Evolutionary conservation across 164 flowering plant species (phyloP).

Genomic region (Pachysandra terminalis): DNA sequence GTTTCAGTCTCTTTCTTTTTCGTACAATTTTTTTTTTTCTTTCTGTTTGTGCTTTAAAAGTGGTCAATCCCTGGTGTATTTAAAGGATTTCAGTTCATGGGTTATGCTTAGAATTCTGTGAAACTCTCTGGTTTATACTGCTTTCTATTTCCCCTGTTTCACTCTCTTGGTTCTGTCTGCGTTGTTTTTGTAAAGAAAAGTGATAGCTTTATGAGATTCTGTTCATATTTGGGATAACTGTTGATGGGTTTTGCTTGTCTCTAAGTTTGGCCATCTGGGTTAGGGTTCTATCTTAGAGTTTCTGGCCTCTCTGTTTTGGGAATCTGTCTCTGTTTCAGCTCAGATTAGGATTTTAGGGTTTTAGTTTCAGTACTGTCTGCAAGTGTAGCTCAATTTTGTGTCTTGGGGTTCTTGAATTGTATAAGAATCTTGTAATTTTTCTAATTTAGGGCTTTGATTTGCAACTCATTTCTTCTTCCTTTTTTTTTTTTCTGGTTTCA

Average conservation of each 20-base stretch:
- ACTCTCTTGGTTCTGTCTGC: constrained; percentile 38
- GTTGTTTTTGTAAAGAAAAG: constrained; percentile 7
- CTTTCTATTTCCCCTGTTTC: constrained; percentile 24
- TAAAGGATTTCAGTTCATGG: background rate
- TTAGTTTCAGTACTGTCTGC: background rate
- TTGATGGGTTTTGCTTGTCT: constrained; percentile 19
- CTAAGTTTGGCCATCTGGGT: constrained; percentile 20
- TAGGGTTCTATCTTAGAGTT: background rate
- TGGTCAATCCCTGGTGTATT: background rate
- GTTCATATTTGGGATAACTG: constrained; percentile 14
- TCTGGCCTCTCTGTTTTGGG: constrained; percentile 5
- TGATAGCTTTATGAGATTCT: constrained; percentile 33
- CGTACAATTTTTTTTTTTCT: constrained; percentile 6
- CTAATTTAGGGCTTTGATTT: constrained; percentile 2
- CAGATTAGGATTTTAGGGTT: constrained; percentile 11
- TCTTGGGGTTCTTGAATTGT: constrained; percentile 6
- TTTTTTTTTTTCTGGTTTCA: background rate
- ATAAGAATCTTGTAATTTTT: background rate
- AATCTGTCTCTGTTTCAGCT: constrained; percentile 2
- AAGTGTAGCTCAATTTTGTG: background rate
- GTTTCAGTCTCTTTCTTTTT: background rate
- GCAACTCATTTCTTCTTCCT: background rate
- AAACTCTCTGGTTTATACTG: constrained; percentile 10
- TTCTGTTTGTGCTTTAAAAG: constrained; percentile 4
- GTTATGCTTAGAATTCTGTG: constrained; percentile 12